phyloP scores from a whole-genome alignment of 75 land plant genomes.

The Sequoia sempervirens region DNA sequence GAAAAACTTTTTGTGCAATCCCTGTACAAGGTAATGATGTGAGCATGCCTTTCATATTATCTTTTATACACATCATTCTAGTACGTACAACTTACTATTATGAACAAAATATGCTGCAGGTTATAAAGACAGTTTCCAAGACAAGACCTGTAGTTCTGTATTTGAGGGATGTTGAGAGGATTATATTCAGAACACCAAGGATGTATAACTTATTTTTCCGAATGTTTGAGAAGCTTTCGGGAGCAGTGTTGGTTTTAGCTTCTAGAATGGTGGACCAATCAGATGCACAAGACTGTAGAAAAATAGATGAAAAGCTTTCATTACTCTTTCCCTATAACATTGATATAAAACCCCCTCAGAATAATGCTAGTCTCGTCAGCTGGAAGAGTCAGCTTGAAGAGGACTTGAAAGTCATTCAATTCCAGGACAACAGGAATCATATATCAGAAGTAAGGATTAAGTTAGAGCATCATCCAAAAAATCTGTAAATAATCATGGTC shows the following conservation, averaged over 20 bases:
- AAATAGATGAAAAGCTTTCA: conserved; percentile 17
- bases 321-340: conserved; percentile 17
- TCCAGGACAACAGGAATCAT: conserved; percentile 25
- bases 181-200: conserved; percentile 20
- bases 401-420: conserved; percentile 26
- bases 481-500: conserved; percentile 1
- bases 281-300: neutral
- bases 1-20: conserved; percentile 66
- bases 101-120: neutral
- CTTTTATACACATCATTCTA: neutral
- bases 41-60: neutral
- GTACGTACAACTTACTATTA: neutral
- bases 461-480: neutral
- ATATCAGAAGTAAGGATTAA: conserved; percentile 14
- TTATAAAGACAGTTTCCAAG: conserved; percentile 1
- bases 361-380: conserved; percentile 15
- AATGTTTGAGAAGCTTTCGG: conserved; percentile 27
- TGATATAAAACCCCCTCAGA: conserved; percentile 18
- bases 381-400: conserved; percentile 30
- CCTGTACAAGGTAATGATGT: conserved; percentile 62
- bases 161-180: conserved; percentile 34
- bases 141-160: conserved; percentile 27
- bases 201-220: conserved; percentile 15
- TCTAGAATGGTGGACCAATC: conserved; percentile 20
- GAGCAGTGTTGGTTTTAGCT: conserved; percentile 22